These are phyloP conservation scores for Pyrus pyrifolia DNA, from an alignment of 306 rosid genomes.

Conservation along the genomic window DNA sequence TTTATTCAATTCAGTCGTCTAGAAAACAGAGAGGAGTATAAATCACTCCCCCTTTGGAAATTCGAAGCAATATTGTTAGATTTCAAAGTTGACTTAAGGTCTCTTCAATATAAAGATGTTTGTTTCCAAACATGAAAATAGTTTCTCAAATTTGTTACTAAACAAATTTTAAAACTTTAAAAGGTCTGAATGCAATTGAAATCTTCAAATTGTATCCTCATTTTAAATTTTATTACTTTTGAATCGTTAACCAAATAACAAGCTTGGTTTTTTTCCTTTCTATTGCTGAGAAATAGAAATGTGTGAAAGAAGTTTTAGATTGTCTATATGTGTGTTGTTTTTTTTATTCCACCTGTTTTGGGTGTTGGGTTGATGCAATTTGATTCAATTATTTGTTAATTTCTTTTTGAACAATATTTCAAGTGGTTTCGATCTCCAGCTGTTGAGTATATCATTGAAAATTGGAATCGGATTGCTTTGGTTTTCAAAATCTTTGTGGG, in stretches of 20 bases:
- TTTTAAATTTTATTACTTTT: neutral
- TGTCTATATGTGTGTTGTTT: neutral
- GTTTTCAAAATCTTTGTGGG: slow-evolving; percentile 25
- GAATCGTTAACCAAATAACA: neutral
- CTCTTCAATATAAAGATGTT: neutral
- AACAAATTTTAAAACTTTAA: too few species aligned
- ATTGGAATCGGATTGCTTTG: slow-evolving; percentile 27
- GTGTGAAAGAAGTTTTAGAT: neutral
- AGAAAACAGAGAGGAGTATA: neutral
- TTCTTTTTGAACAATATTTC: slow-evolving; percentile 26
- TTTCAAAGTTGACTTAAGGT: neutral
- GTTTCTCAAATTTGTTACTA: neutral
- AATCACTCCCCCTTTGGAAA: neutral
- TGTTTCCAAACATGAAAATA: neutral
- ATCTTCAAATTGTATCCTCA: neutral
- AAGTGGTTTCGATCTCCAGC: slow-evolving; percentile 21
- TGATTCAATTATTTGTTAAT: slow-evolving; percentile 8
- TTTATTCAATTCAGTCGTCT: too few species aligned
- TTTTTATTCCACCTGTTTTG: neutral
- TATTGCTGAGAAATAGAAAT: neutral
- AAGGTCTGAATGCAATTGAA: neutral
- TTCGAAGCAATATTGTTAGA: neutral
- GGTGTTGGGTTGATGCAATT: neutral
- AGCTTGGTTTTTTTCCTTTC: neutral
- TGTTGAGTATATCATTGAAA: slow-evolving; percentile 38